These are phyloP conservation scores for Aspergillus ochraceus DNA, from an alignment of 2,329 filamentous ascomycete genomes.

Conservation along the genomic window DNA sequence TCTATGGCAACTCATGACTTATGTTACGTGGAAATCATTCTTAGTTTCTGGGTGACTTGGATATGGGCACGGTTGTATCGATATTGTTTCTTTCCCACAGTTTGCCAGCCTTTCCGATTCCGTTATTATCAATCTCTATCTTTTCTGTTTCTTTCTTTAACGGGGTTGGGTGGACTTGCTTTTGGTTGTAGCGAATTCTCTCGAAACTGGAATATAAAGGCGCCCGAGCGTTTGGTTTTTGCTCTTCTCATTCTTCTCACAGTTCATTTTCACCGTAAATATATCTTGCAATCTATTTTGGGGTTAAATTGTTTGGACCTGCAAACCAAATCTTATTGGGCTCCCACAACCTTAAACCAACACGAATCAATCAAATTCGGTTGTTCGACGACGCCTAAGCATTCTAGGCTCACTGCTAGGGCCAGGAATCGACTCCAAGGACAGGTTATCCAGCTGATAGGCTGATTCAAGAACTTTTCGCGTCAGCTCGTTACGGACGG, in stretches of 20 bases:
- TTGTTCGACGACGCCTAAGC: background rate
- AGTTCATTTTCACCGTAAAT: slow-evolving; percentile 15
- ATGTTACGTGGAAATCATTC: background rate
- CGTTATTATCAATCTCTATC: background rate
- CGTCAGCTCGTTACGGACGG: slow-evolving; percentile 4
- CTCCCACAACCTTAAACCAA: background rate
- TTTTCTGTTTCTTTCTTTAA: slow-evolving; percentile 5
- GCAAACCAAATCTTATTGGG: no score
- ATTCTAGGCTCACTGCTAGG: background rate
- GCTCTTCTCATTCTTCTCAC: slow-evolving; percentile 8
- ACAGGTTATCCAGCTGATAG: background rate
- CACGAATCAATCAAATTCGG: background rate
- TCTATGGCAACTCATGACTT: slow-evolving; percentile 7
- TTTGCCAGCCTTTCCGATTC: background rate
- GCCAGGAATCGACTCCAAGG: background rate
- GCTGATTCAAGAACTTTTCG: background rate
- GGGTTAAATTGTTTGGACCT: background rate
- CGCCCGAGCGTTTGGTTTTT: slow-evolving; percentile 19
- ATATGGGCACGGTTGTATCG: background rate
- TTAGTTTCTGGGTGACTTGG: background rate
- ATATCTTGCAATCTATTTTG: background rate
- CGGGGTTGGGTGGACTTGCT: slow-evolving; percentile 5
- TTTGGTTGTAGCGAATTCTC: slow-evolving; percentile 14
- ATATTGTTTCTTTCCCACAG: background rate
- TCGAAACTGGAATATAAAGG: slow-evolving; percentile 18